Conservation (phyloP, 163 green algal genomes). For the Scenedesmus sp. region DNA sequence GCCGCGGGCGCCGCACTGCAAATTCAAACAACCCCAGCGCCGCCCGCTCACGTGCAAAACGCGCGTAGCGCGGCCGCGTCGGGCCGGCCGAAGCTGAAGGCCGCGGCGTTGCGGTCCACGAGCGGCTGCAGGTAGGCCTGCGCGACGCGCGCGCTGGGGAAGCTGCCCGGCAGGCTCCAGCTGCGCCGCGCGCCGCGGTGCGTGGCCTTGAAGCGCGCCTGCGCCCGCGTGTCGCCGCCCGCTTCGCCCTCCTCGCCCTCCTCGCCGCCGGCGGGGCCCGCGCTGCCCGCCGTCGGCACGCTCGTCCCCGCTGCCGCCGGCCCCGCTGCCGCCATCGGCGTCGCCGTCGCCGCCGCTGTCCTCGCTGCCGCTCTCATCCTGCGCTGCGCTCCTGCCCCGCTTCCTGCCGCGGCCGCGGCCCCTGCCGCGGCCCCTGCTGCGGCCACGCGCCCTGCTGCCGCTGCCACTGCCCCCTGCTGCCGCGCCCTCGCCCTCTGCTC, state of each 20-base stretch:
- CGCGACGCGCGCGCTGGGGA: constrained; percentile 74
- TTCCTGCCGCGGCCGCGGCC: constrained; percentile 1
- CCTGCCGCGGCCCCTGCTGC: neutral
- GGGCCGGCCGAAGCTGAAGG: constrained; percentile 78
- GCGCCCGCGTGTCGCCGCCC: constrained; percentile 25
- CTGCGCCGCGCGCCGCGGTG: constrained; percentile 54
- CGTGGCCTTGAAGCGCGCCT: constrained; percentile 55
- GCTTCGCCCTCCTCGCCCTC: too few relatives aligned
- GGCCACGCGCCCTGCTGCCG: neutral
- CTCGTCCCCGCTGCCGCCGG: too few relatives aligned
- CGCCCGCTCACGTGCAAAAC: constrained; percentile 69
- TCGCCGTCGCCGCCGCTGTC: too few relatives aligned
- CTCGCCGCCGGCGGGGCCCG: neutral
- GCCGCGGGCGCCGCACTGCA: constrained; percentile 32
- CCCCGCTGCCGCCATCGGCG: too few relatives aligned
- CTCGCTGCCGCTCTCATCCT: neutral
- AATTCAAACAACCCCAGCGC: neutral
- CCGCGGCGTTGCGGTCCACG: constrained; percentile 75
- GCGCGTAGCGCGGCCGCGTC: constrained; percentile 75
- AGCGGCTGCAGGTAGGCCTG: constrained; percentile 62
- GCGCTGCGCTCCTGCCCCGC: neutral
- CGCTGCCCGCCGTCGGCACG: neutral
- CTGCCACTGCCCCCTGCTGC: neutral
- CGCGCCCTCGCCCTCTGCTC: neutral
- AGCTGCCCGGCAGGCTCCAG: constrained; percentile 83